Evolutionary conservation across 768 basidiomycete genomes (phyloP).

Genomic region (Lactarius deliciosus): DNA sequence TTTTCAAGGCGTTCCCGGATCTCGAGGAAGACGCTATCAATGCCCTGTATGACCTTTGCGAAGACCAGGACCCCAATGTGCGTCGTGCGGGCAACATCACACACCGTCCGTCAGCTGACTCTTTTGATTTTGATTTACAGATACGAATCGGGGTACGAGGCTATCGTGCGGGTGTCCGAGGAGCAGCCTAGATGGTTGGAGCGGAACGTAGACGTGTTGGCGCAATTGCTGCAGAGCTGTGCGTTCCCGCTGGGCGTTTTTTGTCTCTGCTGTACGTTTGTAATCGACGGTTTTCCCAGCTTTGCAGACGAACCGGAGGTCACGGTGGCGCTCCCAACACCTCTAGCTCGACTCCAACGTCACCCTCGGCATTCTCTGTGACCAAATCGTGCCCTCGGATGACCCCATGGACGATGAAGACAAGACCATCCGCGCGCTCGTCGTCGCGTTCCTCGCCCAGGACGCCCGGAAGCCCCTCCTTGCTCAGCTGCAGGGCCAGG

Average conservation of each 20-base stretch:
- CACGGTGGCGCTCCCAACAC: slow-evolving; percentile 55
- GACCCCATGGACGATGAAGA: slow-evolving; percentile 59
- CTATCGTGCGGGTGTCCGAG: slow-evolving; percentile 49
- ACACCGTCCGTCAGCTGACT: neutral
- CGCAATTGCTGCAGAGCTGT: slow-evolving; percentile 76
- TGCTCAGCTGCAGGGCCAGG: slow-evolving; percentile 43
- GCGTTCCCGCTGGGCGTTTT: slow-evolving; percentile 43
- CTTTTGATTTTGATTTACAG: slow-evolving; percentile 35
- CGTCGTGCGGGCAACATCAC: slow-evolving; percentile 16
- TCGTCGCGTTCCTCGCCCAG: slow-evolving; percentile 56
- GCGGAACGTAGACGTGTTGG: slow-evolving; percentile 69
- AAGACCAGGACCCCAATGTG: slow-evolving; percentile 60
- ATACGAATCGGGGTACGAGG: slow-evolving; percentile 73
- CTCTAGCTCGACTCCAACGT: slow-evolving; percentile 60
- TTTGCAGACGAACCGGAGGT: slow-evolving; percentile 60
- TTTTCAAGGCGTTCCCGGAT: slow-evolving; percentile 67
- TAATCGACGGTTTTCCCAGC: neutral
- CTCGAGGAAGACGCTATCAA: slow-evolving; percentile 75
- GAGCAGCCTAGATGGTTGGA: slow-evolving; percentile 59
- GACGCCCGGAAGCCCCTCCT: slow-evolving; percentile 51
- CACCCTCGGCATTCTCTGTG: slow-evolving; percentile 67
- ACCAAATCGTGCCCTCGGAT: slow-evolving; percentile 57
- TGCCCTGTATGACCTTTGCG: slow-evolving; percentile 76
- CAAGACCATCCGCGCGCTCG: slow-evolving; percentile 53
- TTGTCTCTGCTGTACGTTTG: neutral